Percentiles rank a stretch among this genome's conserved stretches.
phyloP scores from a whole-genome alignment of 805 yeast genomes.

The Metschnikowia noctiluminum region DNA sequence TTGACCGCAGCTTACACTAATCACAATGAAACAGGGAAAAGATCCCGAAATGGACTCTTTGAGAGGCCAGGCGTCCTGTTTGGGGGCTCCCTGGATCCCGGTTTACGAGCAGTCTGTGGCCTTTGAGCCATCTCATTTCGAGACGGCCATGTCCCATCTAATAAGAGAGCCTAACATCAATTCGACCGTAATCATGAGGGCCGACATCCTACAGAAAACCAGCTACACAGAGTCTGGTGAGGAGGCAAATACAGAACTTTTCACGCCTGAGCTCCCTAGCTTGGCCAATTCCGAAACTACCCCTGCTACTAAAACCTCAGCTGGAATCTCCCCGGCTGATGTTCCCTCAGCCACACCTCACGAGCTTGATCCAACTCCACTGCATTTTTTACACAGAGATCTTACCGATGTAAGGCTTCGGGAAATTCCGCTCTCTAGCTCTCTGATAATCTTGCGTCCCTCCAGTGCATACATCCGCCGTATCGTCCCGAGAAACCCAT shows the following conservation, averaged over 20 bases:
- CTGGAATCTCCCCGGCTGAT: background rate
- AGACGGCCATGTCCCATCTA: conserved; percentile 72
- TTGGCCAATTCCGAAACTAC: conserved; percentile 10
- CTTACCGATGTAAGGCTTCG: conserved; percentile 33
- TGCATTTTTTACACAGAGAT: conserved; percentile 29
- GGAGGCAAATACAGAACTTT: conserved; percentile 4
- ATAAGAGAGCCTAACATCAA: conserved; percentile 85
- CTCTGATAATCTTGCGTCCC: conserved; percentile 26
- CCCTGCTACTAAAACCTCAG: background rate
- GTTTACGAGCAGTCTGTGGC: conserved; percentile 48
- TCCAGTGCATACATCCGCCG: conserved; percentile 66
- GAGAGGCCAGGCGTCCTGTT: conserved; percentile 29
- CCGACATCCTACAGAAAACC: conserved; percentile 67
- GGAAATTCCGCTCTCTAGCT: conserved; percentile 24
- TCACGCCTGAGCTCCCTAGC: conserved; percentile 33
- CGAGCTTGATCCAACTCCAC: conserved; percentile 3
- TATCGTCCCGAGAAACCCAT: conserved; percentile 88
- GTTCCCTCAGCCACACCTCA: no score
- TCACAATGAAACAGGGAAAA: conserved; percentile 8
- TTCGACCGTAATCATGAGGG: conserved; percentile 85
- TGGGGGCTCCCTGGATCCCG: conserved; percentile 65
- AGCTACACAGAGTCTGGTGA: conserved; percentile 37
- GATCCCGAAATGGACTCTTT: conserved; percentile 14
- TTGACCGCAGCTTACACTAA: background rate
- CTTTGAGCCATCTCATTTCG: conserved; percentile 57